Evolutionary conservation across 257 asterid species (phyloP).

Genomic region (Solanum ossicruentum): DNA sequence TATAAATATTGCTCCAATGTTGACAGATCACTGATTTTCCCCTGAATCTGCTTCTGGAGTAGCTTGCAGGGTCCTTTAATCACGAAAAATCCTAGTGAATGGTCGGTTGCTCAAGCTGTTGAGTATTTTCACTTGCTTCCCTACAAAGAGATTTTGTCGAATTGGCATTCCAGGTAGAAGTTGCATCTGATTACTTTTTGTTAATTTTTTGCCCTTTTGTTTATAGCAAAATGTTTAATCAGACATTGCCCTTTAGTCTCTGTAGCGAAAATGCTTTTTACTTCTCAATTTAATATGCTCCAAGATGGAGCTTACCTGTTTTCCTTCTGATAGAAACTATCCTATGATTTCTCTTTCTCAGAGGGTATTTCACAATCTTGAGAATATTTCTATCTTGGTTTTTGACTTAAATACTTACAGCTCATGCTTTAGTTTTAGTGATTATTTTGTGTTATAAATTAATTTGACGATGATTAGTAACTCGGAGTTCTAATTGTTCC

Average conservation of each 20-base stretch:
- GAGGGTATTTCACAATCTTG: background rate
- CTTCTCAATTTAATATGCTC: background rate
- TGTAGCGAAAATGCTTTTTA: background rate
- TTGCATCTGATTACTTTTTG: background rate
- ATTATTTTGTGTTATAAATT: background rate
- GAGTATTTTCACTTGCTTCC: conserved; percentile 19
- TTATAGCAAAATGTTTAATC: background rate
- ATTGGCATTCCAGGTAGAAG: conserved; percentile 19
- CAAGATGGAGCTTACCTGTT: background rate
- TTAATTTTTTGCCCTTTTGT: background rate
- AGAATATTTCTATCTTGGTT: background rate
- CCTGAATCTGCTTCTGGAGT: background rate
- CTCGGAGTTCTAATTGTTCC: background rate
- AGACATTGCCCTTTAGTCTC: background rate
- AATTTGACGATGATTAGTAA: background rate
- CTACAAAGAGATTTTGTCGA: conserved; percentile 11
- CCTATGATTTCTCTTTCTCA: background rate
- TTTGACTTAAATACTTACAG: background rate
- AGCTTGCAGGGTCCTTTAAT: conserved; percentile 27
- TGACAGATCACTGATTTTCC: background rate
- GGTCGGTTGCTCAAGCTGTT: conserved; percentile 11
- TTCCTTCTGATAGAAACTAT: background rate
- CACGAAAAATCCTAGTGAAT: conserved; percentile 1
- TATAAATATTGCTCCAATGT: background rate
- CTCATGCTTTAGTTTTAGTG: background rate